Evolutionary conservation across 1,284 basidiomycete genomes (phyloP), one percentile per base, ranked within the genome.

Genomic region (Fistulinella staudtii): DNA sequence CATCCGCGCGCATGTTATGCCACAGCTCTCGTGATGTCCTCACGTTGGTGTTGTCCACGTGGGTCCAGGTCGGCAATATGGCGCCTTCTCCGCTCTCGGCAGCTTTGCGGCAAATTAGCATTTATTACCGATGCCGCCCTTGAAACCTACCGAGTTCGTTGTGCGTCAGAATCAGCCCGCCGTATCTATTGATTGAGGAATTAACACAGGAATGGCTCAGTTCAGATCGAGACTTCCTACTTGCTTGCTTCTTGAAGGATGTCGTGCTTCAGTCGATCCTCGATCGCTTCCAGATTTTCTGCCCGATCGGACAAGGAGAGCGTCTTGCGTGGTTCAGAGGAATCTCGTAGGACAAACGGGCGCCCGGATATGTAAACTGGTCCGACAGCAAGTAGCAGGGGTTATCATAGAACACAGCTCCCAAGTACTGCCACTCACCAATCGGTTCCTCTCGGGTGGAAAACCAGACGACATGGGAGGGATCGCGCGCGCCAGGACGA

Each of bases 281-380:
- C 96, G 51, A 99, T 98, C 3, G 85, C 93, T 65, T 99, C 96
- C 9, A 99, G 74, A 60, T 96, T 97, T 64, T 93, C 87, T 1
- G 94, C 90, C 29, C 96, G 80, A 64, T 96, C 92, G 14, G 92
- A 95, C 31, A 98, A 69, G 14, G 83, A 75, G 45, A 98, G 75
- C 0, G 87, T 89, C 40, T 81, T 77, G 46, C 88, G 79, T 1
- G 96, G 95, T 46, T 87, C 82, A 11, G 89, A 80, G 0, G 89
- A 83, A 64, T 99, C 95, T 39, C 96, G 79, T n/a, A 99, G 74
- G 11, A 99, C 95, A 58, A 96, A 99, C 0, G 96, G 93, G 23
- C 93, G 80, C 10, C 92, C 92, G 42, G 91, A 93, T 49, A 98
- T 94, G 60, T 93, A 94, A 31, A 95, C 82, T 50, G 23, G 22